A percentile compares a stretch with the other conserved stretches of the same genome.
Evolutionary conservation across 139 green algal genomes (phyloP).

Genomic region (Asterochloris sp.): DNA sequence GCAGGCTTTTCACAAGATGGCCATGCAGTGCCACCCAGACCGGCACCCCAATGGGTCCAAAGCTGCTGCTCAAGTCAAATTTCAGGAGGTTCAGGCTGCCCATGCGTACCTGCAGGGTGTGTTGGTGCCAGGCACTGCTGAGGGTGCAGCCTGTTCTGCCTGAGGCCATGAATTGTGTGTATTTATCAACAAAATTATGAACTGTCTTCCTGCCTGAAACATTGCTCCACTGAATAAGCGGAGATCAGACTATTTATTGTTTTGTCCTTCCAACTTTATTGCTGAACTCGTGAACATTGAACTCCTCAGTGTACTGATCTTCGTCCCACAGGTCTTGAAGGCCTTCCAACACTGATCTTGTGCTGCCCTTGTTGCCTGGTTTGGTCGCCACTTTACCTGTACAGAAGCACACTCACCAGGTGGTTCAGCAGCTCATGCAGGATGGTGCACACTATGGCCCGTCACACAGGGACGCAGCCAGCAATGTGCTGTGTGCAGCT

Average conservation of each 20-base stretch:
- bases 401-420: no score
- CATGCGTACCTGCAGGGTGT: background rate
- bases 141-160: background rate
- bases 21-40: background rate
- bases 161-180: background rate
- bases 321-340: constrained; percentile 88
- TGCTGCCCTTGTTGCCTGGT: no score
- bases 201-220: background rate
- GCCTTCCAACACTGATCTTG: constrained; percentile 58
- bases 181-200: background rate
- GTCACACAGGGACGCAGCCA: no score
- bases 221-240: background rate
- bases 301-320: constrained; percentile 85
- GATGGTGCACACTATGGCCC: no score
- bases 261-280: constrained; percentile 35
- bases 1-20: background rate
- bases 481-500: no score
- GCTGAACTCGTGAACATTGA: constrained; percentile 73
- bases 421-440: no score
- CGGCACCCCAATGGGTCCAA: background rate
- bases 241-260: background rate
- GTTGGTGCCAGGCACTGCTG: background rate
- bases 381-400: no score
- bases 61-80: background rate
- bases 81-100: background rate